Evolutionary conservation across 2,329 filamentous ascomycete genomes (phyloP).

Genomic region (Volutella citrinella): DNA sequence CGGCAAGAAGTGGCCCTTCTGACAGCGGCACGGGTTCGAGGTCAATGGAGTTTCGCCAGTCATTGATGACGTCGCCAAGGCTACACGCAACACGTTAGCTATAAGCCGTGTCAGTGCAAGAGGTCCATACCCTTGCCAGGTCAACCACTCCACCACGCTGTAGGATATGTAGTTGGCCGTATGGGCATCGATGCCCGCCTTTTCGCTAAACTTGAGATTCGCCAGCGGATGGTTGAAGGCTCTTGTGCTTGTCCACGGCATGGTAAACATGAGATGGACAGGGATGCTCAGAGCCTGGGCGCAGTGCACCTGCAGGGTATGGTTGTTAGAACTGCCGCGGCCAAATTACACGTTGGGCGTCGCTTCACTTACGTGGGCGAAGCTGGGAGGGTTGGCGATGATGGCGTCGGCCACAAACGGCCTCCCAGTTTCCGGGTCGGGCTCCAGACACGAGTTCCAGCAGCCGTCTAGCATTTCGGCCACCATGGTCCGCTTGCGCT

Average conservation of each 20-base stretch:
- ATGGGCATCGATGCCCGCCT: conserved; percentile 45
- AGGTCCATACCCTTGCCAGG: conserved; percentile 69
- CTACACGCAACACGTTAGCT: conserved; percentile 7
- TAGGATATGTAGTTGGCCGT: conserved; percentile 69
- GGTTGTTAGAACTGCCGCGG: too few species aligned
- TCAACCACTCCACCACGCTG: conserved; percentile 69
- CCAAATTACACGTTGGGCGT: too few species aligned
- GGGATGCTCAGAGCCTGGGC: conserved; percentile 43
- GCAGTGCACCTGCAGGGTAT: too few species aligned
- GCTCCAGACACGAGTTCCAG: conserved; percentile 25
- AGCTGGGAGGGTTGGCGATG: conserved; percentile 50
- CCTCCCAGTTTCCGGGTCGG: conserved; percentile 8
- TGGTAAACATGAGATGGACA: conserved; percentile 51
- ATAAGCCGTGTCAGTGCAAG: too few species aligned
- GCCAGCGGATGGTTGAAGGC: conserved; percentile 71
- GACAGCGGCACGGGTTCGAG: conserved; percentile 35
- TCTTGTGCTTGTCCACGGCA: conserved; percentile 74
- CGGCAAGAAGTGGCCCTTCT: conserved; percentile 68
- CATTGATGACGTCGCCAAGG: conserved; percentile 18
- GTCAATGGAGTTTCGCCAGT: conserved; percentile 13
- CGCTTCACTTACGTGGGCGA: too few species aligned
- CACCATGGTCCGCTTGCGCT: conserved; percentile 25
- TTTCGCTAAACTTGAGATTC: conserved; percentile 53
- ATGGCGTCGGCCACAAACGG: conserved; percentile 49
- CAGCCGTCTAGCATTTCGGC: conserved; percentile 27